Evolutionary conservation across 495 filamentous ascomycete genomes (phyloP).

Genomic region (Clavariopsis aquatica): DNA sequence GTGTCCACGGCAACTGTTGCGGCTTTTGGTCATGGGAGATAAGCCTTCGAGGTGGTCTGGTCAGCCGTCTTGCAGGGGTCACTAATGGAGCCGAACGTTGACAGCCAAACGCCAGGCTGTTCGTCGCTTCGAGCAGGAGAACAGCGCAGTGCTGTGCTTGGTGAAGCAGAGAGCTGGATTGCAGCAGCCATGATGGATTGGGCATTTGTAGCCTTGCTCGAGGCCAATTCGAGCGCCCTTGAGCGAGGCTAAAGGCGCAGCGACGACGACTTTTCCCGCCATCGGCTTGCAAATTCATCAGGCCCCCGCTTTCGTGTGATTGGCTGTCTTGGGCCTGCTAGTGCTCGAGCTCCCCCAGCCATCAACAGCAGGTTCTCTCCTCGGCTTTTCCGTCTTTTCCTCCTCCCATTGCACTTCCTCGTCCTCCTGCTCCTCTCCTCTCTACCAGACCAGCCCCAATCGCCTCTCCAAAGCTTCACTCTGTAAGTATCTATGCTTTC

Average conservation of each 20-base stretch:
- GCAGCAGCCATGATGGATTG: background rate
- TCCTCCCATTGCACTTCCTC: background rate
- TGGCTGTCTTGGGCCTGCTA: background rate
- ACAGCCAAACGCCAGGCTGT: background rate
- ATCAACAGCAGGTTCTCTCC: constrained; percentile 18
- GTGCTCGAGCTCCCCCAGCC: constrained; percentile 16
- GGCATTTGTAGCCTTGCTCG: background rate
- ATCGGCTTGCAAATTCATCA: constrained; percentile 5
- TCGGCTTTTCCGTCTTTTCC: constrained; percentile 17
- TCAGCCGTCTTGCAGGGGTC: background rate
- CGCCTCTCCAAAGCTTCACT: constrained; percentile 13
- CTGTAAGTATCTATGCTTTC: constrained; percentile 18
- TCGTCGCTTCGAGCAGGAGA: background rate
- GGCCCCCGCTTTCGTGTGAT: constrained; percentile 19
- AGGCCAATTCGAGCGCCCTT: background rate
- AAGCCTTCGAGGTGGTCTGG: constrained; percentile 1
- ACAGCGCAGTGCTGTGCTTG: background rate
- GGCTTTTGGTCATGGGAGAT: constrained; percentile 11
- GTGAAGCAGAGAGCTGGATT: background rate
- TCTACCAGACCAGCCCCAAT: constrained; percentile 12
- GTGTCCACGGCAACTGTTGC: background rate
- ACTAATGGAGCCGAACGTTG: background rate
- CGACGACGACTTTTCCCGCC: too few relatives aligned
- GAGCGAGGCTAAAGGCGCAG: background rate
- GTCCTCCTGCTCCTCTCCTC: constrained; percentile 26